phyloP scores from a whole-genome alignment of 495 filamentous ascomycete genomes.

The Penicillium waksmanii region DNA sequence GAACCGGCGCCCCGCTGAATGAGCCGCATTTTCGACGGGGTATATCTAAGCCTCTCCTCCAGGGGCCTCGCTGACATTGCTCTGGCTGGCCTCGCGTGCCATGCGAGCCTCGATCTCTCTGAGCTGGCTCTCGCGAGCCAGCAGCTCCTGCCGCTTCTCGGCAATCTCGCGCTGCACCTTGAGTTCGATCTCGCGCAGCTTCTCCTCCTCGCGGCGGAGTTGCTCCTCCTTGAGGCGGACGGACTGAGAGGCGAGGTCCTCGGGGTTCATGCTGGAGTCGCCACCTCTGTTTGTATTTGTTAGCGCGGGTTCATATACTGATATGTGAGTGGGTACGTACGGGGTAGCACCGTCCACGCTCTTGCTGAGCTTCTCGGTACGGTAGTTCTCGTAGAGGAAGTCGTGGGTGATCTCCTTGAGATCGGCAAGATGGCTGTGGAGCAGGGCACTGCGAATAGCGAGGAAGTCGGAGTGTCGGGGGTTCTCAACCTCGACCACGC shows the following conservation, averaged over 20 bases:
- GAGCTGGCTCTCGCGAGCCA: slow-evolving; percentile 96
- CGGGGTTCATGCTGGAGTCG: slow-evolving; percentile 94
- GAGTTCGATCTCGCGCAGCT: slow-evolving; percentile 97
- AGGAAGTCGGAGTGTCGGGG: slow-evolving; percentile 98
- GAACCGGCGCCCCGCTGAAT: slow-evolving; percentile 40
- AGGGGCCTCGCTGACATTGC: slow-evolving; percentile 43
- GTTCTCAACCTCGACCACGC: slow-evolving; percentile 98
- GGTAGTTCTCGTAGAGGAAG: slow-evolving; percentile 99
- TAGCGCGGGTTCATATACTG: slow-evolving; percentile 22
- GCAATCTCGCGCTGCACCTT: slow-evolving; percentile 99
- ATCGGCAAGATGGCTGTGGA: slow-evolving; percentile 97
- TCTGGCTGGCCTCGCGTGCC: slow-evolving; percentile 66
- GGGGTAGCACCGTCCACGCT: slow-evolving; percentile 87
- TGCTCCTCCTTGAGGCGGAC: slow-evolving; percentile 99
- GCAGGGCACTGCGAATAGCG: slow-evolving; percentile 91
- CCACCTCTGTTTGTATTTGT: slow-evolving; percentile 39
- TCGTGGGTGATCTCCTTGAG: slow-evolving; percentile 99
- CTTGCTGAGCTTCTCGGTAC: slow-evolving; percentile 99
- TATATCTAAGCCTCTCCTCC: slow-evolving; percentile 53
- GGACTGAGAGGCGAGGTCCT: slow-evolving; percentile 93
- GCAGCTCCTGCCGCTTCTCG: slow-evolving; percentile 97
- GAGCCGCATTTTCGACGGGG: slow-evolving; percentile 36
- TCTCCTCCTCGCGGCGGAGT: slow-evolving; percentile 98
- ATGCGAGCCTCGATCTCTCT: slow-evolving; percentile 90
- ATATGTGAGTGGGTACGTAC: slow-evolving; percentile 59